Conservation (phyloP, 495 filamentous ascomycete species). For the Aspergillus carlsbadensis region DNA sequence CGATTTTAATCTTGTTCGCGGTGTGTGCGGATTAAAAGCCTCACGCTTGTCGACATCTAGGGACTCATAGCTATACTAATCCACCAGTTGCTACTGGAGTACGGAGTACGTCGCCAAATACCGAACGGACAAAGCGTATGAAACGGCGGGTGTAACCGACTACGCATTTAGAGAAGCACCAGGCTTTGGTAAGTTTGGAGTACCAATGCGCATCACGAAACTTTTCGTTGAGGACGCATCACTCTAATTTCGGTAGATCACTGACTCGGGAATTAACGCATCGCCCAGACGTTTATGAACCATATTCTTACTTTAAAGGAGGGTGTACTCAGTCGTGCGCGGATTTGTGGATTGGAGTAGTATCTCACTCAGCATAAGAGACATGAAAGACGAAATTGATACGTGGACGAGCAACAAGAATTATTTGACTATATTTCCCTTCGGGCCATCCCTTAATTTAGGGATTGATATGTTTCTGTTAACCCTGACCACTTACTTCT, state of each 20-base stretch:
- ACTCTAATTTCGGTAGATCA: background rate
- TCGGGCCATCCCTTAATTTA: no score
- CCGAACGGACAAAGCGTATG: background rate
- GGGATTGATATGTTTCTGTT: no score
- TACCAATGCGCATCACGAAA: background rate
- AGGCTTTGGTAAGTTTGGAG: background rate
- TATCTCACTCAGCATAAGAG: background rate
- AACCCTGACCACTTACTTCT: no score
- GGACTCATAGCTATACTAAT: no score
- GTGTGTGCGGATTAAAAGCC: no score
- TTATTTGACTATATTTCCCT: no score
- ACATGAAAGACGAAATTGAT: background rate
- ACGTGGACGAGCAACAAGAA: background rate
- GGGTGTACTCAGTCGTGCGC: background rate
- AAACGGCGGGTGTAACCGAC: slow-evolving; percentile 1
- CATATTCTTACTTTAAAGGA: background rate
- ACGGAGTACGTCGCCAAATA: no score
- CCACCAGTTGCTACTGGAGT: no score
- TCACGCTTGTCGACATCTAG: no score
- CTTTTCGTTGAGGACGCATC: background rate
- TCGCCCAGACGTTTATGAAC: background rate
- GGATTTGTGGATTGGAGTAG: no score
- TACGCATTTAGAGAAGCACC: background rate
- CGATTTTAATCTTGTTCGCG: no score
- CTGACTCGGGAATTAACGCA: background rate